These are phyloP conservation scores for Colletotrichum lindemuthianum DNA, from an alignment of 2,329 filamentous ascomycete genomes.

Conservation along the genomic window DNA sequence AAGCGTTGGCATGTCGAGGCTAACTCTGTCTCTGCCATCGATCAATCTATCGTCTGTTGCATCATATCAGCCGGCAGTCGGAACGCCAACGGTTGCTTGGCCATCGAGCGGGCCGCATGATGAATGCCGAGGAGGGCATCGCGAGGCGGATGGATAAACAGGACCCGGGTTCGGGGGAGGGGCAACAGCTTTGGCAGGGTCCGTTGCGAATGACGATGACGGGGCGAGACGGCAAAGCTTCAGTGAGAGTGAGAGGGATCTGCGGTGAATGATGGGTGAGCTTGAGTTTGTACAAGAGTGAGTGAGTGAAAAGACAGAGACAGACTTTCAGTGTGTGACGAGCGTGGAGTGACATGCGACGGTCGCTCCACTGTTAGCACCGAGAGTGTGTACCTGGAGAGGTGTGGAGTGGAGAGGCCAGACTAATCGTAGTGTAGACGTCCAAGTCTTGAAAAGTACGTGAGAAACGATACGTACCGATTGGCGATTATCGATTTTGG, in stretches of 20 bases:
- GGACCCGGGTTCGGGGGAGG: slow-evolving; percentile 7
- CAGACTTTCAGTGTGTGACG: slow-evolving; percentile 3
- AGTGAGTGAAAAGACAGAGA: slow-evolving; percentile 3
- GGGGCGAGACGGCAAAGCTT: slow-evolving; percentile 19
- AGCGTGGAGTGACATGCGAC: slow-evolving; percentile 12
- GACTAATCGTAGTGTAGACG: too few species aligned
- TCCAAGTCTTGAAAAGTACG: too few species aligned
- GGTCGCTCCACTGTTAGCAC: slow-evolving; percentile 30
- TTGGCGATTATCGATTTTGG: background rate
- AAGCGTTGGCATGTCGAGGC: slow-evolving; percentile 19
- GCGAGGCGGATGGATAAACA: slow-evolving; percentile 16
- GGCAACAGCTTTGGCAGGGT: slow-evolving; percentile 1
- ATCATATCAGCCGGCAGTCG: slow-evolving; percentile 16
- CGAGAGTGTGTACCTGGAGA: slow-evolving; percentile 5
- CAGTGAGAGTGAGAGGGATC: slow-evolving; percentile 19
- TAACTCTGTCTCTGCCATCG: slow-evolving; percentile 9
- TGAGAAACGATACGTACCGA: slow-evolving; percentile 8
- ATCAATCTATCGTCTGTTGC: background rate
- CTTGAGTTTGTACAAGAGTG: background rate
- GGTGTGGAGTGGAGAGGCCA: too few species aligned
- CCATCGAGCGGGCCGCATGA: slow-evolving; percentile 8
- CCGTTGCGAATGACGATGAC: slow-evolving; percentile 22
- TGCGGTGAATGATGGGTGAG: slow-evolving; percentile 21
- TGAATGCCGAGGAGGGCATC: slow-evolving; percentile 7
- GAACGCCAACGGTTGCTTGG: slow-evolving; percentile 8